Evolutionary conservation across 306 rosid genomes (phyloP).

Genomic region (Medicago arabica): DNA sequence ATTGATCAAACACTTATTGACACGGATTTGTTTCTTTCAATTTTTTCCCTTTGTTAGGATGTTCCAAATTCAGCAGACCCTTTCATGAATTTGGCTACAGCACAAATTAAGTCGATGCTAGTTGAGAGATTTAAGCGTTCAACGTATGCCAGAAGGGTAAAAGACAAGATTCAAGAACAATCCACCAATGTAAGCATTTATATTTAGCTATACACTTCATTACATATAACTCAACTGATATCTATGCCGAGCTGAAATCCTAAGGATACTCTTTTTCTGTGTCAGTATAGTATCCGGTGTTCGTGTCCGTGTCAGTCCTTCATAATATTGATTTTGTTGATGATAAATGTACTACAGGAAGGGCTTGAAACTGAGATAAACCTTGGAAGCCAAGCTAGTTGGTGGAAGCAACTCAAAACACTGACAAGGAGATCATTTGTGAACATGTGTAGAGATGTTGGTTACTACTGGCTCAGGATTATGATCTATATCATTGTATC

Average conservation of each 20-base stretch:
- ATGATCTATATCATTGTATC: conserved; percentile 82
- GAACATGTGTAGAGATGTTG: conserved; percentile 95
- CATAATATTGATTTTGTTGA: background rate
- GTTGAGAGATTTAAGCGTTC: conserved; percentile 81
- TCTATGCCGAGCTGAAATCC: background rate
- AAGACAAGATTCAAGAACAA: conserved; percentile 67
- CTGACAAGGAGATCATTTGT: conserved; percentile 78
- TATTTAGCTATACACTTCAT: background rate
- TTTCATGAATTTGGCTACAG: conserved; percentile 76
- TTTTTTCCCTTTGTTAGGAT: conserved; percentile 51
- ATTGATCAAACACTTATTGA: conserved; percentile 6
- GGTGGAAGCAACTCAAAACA: conserved; percentile 85
- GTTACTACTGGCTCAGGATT: conserved; percentile 97
- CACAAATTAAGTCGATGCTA: conserved; percentile 77
- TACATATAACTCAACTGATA: background rate
- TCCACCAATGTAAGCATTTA: conserved; percentile 64
- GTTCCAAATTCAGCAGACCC: conserved; percentile 80
- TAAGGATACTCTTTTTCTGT: background rate
- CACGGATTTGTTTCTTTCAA: conserved; percentile 10
- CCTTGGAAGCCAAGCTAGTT: conserved; percentile 75
- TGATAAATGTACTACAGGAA: conserved; percentile 55
- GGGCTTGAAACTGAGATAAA: conserved; percentile 50
- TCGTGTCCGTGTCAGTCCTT: background rate
- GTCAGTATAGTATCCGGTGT: background rate
- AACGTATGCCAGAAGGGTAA: conserved; percentile 59